phyloP scores from a whole-genome alignment of 2,329 filamentous ascomycete species.

The Apiospora rasikravindrae region DNA sequence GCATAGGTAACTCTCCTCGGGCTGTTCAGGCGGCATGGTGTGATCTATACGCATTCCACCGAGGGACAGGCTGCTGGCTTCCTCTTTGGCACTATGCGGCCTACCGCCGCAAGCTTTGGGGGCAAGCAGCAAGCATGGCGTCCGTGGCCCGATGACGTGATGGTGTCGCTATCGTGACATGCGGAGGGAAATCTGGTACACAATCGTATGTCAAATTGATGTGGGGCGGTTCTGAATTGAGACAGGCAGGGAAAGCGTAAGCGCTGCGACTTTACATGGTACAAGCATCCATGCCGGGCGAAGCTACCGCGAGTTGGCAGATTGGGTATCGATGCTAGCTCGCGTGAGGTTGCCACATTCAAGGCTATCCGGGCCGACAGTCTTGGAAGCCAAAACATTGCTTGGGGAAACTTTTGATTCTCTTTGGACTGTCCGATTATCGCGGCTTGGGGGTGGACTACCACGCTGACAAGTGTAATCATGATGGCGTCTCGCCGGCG shows the following conservation, averaged over 20 bases:
- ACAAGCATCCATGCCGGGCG: neutral
- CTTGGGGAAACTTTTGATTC: neutral
- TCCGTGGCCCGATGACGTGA: neutral
- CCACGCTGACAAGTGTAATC: neutral
- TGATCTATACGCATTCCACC: neutral
- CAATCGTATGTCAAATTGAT: neutral
- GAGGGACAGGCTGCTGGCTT: neutral
- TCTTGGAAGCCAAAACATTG: too few relatives aligned
- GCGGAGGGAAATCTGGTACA: neutral
- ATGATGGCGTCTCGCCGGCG: neutral
- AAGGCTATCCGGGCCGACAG: neutral
- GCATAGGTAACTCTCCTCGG: neutral
- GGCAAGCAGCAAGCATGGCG: neutral
- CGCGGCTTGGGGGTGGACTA: neutral
- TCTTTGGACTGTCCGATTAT: neutral
- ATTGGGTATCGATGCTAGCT: conserved; percentile 16
- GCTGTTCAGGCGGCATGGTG: neutral
- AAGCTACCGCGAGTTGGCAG: conserved; percentile 7
- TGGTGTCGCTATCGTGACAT: neutral
- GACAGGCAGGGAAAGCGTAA: conserved; percentile 4
- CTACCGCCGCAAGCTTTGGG: neutral
- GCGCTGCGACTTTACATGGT: conserved; percentile 5
- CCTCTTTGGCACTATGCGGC: neutral
- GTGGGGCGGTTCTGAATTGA: neutral
- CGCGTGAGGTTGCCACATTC: neutral